Conservation (phyloP, 2,329 filamentous ascomycete species). For the Zymoseptoria crescenta region DNA sequence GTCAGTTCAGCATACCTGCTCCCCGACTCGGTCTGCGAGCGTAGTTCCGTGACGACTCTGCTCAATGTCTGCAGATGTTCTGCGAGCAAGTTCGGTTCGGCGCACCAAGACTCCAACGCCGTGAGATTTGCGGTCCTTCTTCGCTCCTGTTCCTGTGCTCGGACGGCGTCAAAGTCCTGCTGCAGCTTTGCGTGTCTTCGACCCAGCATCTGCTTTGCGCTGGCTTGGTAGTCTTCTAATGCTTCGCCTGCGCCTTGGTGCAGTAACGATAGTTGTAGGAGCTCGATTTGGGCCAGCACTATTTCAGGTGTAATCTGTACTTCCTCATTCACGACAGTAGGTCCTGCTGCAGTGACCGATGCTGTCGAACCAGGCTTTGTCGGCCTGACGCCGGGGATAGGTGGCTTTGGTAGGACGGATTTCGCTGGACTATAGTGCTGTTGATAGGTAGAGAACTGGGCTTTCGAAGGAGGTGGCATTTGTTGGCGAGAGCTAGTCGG, state of each 20-base stretch:
- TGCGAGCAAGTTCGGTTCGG: slow-evolving; percentile 38
- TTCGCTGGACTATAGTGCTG: slow-evolving; percentile 63
- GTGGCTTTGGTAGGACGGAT: slow-evolving; percentile 52
- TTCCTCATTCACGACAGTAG: slow-evolving; percentile 49
- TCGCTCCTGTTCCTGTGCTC: slow-evolving; percentile 19
- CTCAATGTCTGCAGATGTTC: slow-evolving; percentile 53
- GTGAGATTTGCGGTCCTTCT: slow-evolving; percentile 45
- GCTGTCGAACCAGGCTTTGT: slow-evolving; percentile 45
- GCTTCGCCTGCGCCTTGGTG: slow-evolving; percentile 48
- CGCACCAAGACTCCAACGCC: slow-evolving; percentile 48
- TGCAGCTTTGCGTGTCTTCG: slow-evolving; percentile 23
- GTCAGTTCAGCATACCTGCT: slow-evolving; percentile 51
- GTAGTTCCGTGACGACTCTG: slow-evolving; percentile 49
- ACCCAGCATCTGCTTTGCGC: slow-evolving; percentile 39
- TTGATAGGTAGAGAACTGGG: slow-evolving; percentile 55
- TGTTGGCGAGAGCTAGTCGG: slow-evolving; percentile 22
- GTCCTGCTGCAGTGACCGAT: neutral
- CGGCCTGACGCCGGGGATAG: slow-evolving; percentile 48
- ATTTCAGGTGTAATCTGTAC: slow-evolving; percentile 19
- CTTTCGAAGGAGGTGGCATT: slow-evolving; percentile 35
- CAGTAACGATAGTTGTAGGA: slow-evolving; percentile 58
- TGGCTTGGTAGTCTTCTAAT: slow-evolving; percentile 47
- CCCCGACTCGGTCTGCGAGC: slow-evolving; percentile 48
- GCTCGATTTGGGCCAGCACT: slow-evolving; percentile 47
- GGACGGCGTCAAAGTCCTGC: slow-evolving; percentile 30